Conservation (phyloP, 371 early-diverging fungal genomes). For the Coemansia sp. region DNA sequence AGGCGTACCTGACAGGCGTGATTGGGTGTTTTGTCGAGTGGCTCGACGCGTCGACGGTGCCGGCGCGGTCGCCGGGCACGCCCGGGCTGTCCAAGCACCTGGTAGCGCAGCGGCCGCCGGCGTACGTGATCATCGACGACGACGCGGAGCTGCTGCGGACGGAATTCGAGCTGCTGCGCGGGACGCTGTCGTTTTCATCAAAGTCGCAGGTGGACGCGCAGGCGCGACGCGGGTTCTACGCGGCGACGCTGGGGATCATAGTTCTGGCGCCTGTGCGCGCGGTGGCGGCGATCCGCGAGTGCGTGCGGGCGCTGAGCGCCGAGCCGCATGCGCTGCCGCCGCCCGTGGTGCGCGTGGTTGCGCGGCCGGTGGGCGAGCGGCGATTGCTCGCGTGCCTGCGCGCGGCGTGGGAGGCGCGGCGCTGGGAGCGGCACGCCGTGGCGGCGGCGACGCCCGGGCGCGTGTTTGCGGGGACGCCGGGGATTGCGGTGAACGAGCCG, state of each 20-base stretch:
- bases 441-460: slow-evolving; percentile 1
- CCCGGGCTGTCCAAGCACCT: slow-evolving; percentile 27
- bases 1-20: slow-evolving; percentile 12
- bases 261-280: slow-evolving; percentile 24
- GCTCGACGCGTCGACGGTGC: slow-evolving; percentile 10
- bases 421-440: slow-evolving; percentile 12
- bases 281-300: slow-evolving; percentile 14
- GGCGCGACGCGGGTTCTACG: slow-evolving; percentile 7
- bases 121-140: slow-evolving; percentile 33
- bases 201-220: slow-evolving; percentile 8
- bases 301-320: slow-evolving; percentile 12
- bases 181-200: slow-evolving; percentile 39
- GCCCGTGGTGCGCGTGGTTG: slow-evolving; percentile 35
- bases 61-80: slow-evolving; percentile 18
- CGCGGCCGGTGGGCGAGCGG: slow-evolving; percentile 34
- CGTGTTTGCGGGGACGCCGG: slow-evolving; percentile 1
- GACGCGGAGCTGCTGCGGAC: slow-evolving; percentile 21
- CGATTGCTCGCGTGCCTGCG: slow-evolving; percentile 33
- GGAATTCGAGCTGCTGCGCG: slow-evolving; percentile 43
- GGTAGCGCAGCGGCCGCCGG: slow-evolving; percentile 43
- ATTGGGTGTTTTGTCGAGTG: slow-evolving; percentile 33
- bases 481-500: background rate
- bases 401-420: slow-evolving; percentile 32
- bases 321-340: slow-evolving; percentile 42
- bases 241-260: slow-evolving; percentile 38